These are phyloP conservation scores for Plantago elongata DNA, from an alignment of 257 asterid species.

Conservation along the genomic window DNA sequence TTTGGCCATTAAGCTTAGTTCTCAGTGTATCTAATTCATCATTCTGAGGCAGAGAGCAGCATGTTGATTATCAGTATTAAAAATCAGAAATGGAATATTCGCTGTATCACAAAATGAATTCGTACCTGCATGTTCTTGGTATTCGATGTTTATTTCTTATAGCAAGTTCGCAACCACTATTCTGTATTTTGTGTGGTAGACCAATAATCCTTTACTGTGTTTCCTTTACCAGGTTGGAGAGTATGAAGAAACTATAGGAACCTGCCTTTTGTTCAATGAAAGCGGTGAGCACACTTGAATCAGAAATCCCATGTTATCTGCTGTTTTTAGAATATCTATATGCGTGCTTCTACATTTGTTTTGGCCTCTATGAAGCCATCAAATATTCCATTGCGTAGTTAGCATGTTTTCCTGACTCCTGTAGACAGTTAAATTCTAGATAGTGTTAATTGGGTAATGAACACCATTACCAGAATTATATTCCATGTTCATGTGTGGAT, in stretches of 20 bases:
- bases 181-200: not conserved
- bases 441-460: too few relatives aligned
- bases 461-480: too few relatives aligned
- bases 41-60: not conserved
- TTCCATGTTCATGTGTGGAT: too few relatives aligned
- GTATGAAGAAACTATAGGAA: constrained; percentile 81
- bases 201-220: not conserved
- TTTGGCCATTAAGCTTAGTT: not conserved
- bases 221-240: constrained; percentile 58
- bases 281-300: constrained; percentile 48
- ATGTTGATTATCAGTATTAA: too few relatives aligned
- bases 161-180: not conserved
- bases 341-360: too few relatives aligned
- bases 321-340: too few relatives aligned
- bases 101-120: not conserved
- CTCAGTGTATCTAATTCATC: not conserved
- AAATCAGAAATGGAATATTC: too few relatives aligned
- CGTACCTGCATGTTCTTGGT: not conserved
- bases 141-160: not conserved
- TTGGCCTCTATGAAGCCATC: too few relatives aligned
- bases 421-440: too few relatives aligned
- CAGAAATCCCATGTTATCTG: too few relatives aligned
- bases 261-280: constrained; percentile 69
- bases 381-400: too few relatives aligned
- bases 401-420: too few relatives aligned